A percentile compares a stretch with the other conserved stretches of the same genome.
Evolutionary conservation across 331 rosid genomes (phyloP).

Genomic region (Erythrophleum ivorense): DNA sequence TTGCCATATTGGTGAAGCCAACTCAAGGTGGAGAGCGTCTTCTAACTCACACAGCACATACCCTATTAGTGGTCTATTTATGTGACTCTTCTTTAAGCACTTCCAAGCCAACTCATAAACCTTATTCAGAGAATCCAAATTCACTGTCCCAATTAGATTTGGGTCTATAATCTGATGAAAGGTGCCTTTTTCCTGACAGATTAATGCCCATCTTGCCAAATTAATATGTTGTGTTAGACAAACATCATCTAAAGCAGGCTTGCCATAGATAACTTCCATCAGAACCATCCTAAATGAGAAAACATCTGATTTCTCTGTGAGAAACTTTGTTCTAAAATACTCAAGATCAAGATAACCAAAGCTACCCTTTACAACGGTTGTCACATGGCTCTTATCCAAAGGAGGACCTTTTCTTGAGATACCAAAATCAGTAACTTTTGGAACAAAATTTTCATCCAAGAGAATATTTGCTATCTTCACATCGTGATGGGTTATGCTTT

Average conservation of each 20-base stretch:
- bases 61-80: slow-evolving; percentile 65
- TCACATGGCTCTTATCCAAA: slow-evolving; percentile 61
- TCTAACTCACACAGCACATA: slow-evolving; percentile 67
- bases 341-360: slow-evolving; percentile 74
- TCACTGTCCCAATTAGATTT: slow-evolving; percentile 49
- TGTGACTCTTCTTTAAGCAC: slow-evolving; percentile 63
- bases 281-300: slow-evolving; percentile 71
- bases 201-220: slow-evolving; percentile 71
- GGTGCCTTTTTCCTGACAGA: slow-evolving; percentile 48
- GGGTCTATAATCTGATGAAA: slow-evolving; percentile 57
- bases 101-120: slow-evolving; percentile 63
- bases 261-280: slow-evolving; percentile 64
- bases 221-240: slow-evolving; percentile 64
- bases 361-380: slow-evolving; percentile 68
- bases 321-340: slow-evolving; percentile 54
- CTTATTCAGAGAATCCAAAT: slow-evolving; percentile 54
- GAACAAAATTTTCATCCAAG: slow-evolving; percentile 56
- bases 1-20: slow-evolving; percentile 16
- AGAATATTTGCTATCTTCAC: slow-evolving; percentile 69
- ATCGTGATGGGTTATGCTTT: slow-evolving; percentile 67
- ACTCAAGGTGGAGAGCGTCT: slow-evolving; percentile 45
- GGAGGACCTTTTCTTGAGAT: slow-evolving; percentile 61
- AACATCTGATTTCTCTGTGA: slow-evolving; percentile 70
- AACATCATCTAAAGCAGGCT: slow-evolving; percentile 60
- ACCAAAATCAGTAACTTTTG: slow-evolving; percentile 67